Base-by-base conservation (phyloP, 495 filamentous ascomycete species). In the Talaromyces trachyspermus region DNA sequence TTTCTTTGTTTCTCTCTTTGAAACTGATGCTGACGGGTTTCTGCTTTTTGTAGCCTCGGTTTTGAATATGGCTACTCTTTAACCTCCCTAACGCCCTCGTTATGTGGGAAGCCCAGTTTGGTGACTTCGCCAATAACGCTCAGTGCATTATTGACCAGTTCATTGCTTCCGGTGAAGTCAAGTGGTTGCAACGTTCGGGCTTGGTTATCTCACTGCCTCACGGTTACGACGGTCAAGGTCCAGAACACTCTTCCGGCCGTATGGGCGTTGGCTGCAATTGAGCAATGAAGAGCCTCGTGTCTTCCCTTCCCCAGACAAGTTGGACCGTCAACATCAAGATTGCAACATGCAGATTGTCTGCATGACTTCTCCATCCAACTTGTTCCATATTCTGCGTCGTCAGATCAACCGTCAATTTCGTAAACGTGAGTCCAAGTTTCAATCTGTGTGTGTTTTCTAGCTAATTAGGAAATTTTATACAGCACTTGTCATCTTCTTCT, bases 91-190 rank as follows among this genome's bases (percentile, higher is more conserved):
- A 95, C 63, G 92, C 91, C 32, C 79, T 98, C 23, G 89, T 97
- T 50, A 90, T 98, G 79, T 98, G 92, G 92, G 92, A 98, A 68
- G 92, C 92, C 25, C 92, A 98, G 70, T 98, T 98, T 64, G 92
- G 92, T 72, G 92, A 98, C 68, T 98, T 98, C 54, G 92, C 90
- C 74, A 98, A 98, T 79, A 97, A 95, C 67, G 88, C 90, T 36
- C 92, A 98, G 67, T 95, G 89, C 65, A 94, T 98, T 70, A 89
- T 96, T 60, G 92, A 98, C 66, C 92, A 98, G 71, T 98, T 98
- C 70, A 81, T 98, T 56, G 92, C 94, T 32, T 94, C 94, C 33
- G 92, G 94, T 57, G 92, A 98, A 68, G 82, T 85, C 46, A 98
- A 98, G 75, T 98, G 92, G 92, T 80, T 95, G 65, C 92, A 98